Evolutionary conservation across 805 yeast species (phyloP), one percentile per base, ranked within the genome.

Genomic region (Starmerella apicola): DNA sequence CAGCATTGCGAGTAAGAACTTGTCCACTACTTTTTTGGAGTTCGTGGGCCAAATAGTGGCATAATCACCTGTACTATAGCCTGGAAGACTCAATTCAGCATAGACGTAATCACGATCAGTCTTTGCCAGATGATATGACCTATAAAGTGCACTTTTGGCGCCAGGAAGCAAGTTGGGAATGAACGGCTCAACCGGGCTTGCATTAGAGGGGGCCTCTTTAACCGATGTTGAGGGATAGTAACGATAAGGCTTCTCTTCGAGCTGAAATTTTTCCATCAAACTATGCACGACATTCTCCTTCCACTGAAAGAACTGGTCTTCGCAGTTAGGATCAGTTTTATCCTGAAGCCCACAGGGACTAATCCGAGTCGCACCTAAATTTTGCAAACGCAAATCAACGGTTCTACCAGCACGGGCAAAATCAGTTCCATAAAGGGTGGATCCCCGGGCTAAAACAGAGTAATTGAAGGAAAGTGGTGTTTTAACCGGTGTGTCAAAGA

Each of bases 41-140:
- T 83, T 83, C 1, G 81, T 72, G 23, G 94, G 93, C 85, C 91
- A 79, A 30, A 83, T 62, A n/a, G 83, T 91, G 44, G 82, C 57
- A 60, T 83, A 93, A 55, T 83, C 94, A 60, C 94, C 94, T 3
- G 94, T 79, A 17, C 82, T 64, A 57, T 82, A 83, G 2, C 28
- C 27, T 5, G 41, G 34, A 53, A 83, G 64, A 52, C 77, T 74
- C 50, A 81, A 74, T 56, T 81, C 88, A 9, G 76, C 76, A 54
- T 81, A 88, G 39, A 81, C 71, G 63, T 45, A 48, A 19, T 27
- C 25, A 2, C 51, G 45, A 17, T 42, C 47, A 1, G 49, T 43
- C 1, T n/a, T 3, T 3, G 36, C 40, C 13, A 48, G 27, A 4
- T 15, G 6, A 3, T 22, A 6, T 12, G 37, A 32, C 6, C 17